phyloP scores from a whole-genome alignment of 805 yeast genomes.

The Blastobotrys chiropterorum region DNA sequence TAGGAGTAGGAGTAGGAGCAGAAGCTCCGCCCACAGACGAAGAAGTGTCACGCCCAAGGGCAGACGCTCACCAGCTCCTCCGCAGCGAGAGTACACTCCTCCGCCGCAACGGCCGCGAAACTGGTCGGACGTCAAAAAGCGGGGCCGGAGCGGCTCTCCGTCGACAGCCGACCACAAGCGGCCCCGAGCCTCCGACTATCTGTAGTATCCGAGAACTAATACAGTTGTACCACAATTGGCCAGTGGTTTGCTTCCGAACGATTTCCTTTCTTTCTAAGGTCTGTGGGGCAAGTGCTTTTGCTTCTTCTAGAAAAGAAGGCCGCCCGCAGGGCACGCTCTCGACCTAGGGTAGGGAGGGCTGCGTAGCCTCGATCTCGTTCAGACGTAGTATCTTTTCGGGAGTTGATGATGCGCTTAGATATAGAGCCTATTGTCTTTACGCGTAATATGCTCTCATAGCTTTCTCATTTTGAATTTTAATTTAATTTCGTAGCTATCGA shows the following conservation, averaged over 20 bases:
- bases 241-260: too few species aligned
- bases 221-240: too few species aligned
- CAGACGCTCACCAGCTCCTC: conserved; percentile 10
- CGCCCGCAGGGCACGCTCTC: background rate
- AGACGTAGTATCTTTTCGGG: too few species aligned
- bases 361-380: too few species aligned
- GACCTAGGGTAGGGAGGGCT: too few species aligned
- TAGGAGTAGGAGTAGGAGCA: background rate
- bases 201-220: background rate
- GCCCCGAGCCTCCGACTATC: background rate
- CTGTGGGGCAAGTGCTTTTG: background rate
- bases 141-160: background rate
- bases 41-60: too few species aligned
- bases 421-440: too few species aligned
- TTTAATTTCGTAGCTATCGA: too few species aligned
- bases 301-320: background rate
- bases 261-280: too few species aligned
- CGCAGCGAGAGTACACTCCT: conserved; percentile 6
- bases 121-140: conserved; percentile 1
- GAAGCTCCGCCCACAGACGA: conserved; percentile 22
- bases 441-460: too few species aligned
- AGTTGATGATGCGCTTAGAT: too few species aligned
- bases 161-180: background rate
- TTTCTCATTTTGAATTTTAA: too few species aligned
- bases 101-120: conserved; percentile 8